Evolutionary conservation across 2,329 filamentous ascomycete species (phyloP), one percentile per base, ranked within the genome.

Genomic region (Tolypocladium tundrense): DNA sequence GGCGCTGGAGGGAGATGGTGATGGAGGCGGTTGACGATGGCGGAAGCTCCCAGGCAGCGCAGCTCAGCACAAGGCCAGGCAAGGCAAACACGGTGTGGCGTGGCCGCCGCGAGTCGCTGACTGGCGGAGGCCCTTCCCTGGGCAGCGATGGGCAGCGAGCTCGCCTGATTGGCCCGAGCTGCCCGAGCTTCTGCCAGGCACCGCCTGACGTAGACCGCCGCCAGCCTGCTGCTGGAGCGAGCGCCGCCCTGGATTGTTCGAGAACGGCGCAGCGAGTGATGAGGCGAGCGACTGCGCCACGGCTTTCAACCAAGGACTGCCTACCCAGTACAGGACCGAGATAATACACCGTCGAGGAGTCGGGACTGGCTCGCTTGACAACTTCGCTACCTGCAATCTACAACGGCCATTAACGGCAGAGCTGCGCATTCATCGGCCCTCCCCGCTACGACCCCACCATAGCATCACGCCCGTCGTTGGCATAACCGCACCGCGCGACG

Each of bases 61-160:
- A 54, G 37, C 48, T 35, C 57, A 51, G 48, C 45, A 19, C 43
- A 35, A 27, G 24, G 27, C 21, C 31, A 27, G 24, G 51, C 58
- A 58, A 66, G 64, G 64, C 64, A 66, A 64, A 65, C 64, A 64
- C 59, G 45, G 60, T 60, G 61, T 66, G 64, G 64, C 64, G 64
- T 57, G 64, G 64, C 64, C 62, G 64, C 64, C 62, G 48, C 48
- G 48, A 21, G 19, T 52, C 48, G 48, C 48, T 52, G 48, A 51
- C 27, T 51, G 48, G 27, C 31, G 6, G 45, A 16, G 24, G 45
- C 39, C 42, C 41, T 13, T 39, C 9, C 21, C 52, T n/a, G 55
- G 27, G 24, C 3, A 43, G 19, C 40, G 41, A 10, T 13, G 41
- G 33, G n/a, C 39, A 40, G 53, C 27, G 14, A 27, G 52, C 53